Evolutionary conservation across 306 rosid genomes (phyloP).

Genomic region (Begonia peltatifolia): DNA sequence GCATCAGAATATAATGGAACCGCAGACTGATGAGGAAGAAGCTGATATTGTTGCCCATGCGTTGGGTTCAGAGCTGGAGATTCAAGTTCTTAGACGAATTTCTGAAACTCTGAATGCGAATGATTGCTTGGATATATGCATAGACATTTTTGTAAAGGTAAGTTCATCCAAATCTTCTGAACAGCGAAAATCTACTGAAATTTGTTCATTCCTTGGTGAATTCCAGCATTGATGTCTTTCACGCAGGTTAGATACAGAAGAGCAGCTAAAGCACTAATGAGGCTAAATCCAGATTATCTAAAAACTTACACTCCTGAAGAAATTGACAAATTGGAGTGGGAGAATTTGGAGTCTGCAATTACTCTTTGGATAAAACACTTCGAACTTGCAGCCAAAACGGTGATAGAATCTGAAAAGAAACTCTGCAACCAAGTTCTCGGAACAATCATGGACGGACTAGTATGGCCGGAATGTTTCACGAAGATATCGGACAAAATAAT

Average conservation of each 20-base stretch:
- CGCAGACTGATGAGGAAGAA: constrained; percentile 8
- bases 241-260: constrained; percentile 72
- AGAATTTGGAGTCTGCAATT: constrained; percentile 56
- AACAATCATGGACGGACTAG: constrained; percentile 45
- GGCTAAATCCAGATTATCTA: constrained; percentile 64
- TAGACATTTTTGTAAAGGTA: constrained; percentile 76
- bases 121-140: constrained; percentile 85
- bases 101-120: constrained; percentile 45
- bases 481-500: constrained; percentile 84
- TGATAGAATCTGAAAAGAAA: constrained; percentile 55
- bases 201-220: neutral
- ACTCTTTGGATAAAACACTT: constrained; percentile 74
- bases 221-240: neutral
- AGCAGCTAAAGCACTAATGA: constrained; percentile 79
- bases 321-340: constrained; percentile 81
- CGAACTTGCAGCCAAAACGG: constrained; percentile 43
- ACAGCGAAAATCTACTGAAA: neutral
- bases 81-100: constrained; percentile 41
- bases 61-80: constrained; percentile 43
- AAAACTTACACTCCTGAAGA: constrained; percentile 58
- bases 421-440: constrained; percentile 50
- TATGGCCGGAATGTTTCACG: constrained; percentile 69
- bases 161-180: neutral
- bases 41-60: constrained; percentile 12
- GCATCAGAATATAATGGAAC: constrained; percentile 24